Conservation (phyloP, 1,284 basidiomycete species). For the Mycena citricolor region DNA sequence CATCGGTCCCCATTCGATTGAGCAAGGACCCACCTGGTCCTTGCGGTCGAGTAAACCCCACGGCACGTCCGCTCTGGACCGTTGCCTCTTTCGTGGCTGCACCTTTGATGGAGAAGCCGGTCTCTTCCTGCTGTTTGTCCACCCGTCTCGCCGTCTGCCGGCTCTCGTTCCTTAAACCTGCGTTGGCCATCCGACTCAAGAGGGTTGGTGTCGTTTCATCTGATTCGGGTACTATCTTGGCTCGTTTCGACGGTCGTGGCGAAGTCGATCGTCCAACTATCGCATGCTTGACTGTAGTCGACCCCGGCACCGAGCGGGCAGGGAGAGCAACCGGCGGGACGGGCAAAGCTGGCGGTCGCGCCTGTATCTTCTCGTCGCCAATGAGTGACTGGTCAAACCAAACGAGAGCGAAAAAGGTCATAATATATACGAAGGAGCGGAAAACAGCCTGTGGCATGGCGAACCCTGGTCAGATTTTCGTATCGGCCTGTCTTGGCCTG, state of each 20-base stretch:
- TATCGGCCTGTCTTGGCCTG: slow-evolving; percentile 31
- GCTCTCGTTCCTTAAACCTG: too few relatives aligned
- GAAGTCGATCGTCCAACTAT: background rate
- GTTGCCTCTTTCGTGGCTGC: too few relatives aligned
- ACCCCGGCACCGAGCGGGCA: slow-evolving; percentile 1
- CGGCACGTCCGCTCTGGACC: too few relatives aligned
- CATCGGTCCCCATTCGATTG: too few relatives aligned
- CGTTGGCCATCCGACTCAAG: too few relatives aligned
- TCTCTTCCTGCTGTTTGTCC: too few relatives aligned
- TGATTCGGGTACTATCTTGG: slow-evolving; percentile 10
- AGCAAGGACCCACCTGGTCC: too few relatives aligned
- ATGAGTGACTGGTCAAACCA: slow-evolving; percentile 52
- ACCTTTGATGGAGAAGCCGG: too few relatives aligned
- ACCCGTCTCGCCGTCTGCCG: too few relatives aligned
- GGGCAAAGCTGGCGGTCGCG: slow-evolving; percentile 21
- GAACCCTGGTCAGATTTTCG: slow-evolving; percentile 61
- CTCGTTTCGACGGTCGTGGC: slow-evolving; percentile 1
- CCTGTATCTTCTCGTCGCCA: slow-evolving; percentile 26
- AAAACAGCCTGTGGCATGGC: slow-evolving; percentile 56
- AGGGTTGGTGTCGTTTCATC: too few relatives aligned
- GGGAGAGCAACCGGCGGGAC: slow-evolving; percentile 3
- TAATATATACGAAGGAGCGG: slow-evolving; percentile 44
- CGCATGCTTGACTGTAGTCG: too few relatives aligned
- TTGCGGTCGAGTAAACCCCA: too few relatives aligned
- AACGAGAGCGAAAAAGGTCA: slow-evolving; percentile 44